These are phyloP conservation scores for thale cress (Arabidopsis thaliana) DNA, from an alignment of 345 rosid species.

Conservation along the genomic window TAIR10.1 NC_003071.7:16358001-16358500, in stretches of 20 bases:
- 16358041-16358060: slow-evolving; percentile 47
- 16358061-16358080: slow-evolving; percentile 89
- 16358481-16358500: slow-evolving; percentile 6
- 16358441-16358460: neutral
- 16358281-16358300: slow-evolving; percentile 92
- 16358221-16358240: slow-evolving; percentile 84
- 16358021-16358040: neutral
- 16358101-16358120: slow-evolving; percentile 90
- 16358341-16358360: neutral
- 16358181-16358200: neutral
- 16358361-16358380: neutral
- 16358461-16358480: neutral
- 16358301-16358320: slow-evolving; percentile 98
- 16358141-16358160: slow-evolving; percentile 10
- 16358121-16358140: slow-evolving; percentile 82
- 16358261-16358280: slow-evolving; percentile 78
- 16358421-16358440: slow-evolving; percentile 37
- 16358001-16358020: neutral
- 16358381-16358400: neutral
- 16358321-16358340: slow-evolving; percentile 23
- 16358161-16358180: neutral
- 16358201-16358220: neutral
- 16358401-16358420: slow-evolving; percentile 1
- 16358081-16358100: slow-evolving; percentile 86
- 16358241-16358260: slow-evolving; percentile 73